A percentile compares a stretch with the other conserved stretches of the same genome.
These are phyloP conservation scores for Pseudonectria foliicola DNA, from an alignment of 2,329 filamentous ascomycete species.

Conservation along the genomic window DNA sequence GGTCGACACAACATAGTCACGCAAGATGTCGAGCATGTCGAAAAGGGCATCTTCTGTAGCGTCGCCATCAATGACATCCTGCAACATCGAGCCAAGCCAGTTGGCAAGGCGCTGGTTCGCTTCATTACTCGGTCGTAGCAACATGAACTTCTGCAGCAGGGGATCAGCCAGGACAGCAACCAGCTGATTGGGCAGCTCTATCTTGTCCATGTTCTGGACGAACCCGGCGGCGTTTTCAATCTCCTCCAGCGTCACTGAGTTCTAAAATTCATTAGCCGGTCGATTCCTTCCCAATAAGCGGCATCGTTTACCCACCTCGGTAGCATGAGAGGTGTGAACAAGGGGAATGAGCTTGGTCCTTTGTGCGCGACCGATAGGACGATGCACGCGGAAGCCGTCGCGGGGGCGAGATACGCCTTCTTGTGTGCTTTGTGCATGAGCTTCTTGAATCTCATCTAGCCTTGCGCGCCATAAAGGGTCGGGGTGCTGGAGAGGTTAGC, in stretches of 20 bases:
- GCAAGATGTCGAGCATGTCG: slow-evolving; percentile 49
- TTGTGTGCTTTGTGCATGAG: slow-evolving; percentile 41
- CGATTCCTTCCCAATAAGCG: not conserved
- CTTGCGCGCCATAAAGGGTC: slow-evolving; percentile 66
- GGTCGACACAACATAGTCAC: slow-evolving; percentile 47
- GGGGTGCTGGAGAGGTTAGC: slow-evolving; percentile 49
- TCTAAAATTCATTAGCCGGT: slow-evolving; percentile 28
- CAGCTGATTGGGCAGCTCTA: slow-evolving; percentile 76
- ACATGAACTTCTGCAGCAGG: slow-evolving; percentile 68
- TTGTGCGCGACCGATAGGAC: slow-evolving; percentile 28
- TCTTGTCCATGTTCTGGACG: slow-evolving; percentile 64
- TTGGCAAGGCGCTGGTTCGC: slow-evolving; percentile 46
- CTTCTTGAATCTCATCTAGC: slow-evolving; percentile 59
- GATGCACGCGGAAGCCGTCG: slow-evolving; percentile 56
- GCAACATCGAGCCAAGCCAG: slow-evolving; percentile 51
- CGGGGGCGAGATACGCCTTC: slow-evolving; percentile 28
- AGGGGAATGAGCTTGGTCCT: slow-evolving; percentile 48
- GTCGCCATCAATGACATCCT: slow-evolving; percentile 48
- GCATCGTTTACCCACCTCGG: slow-evolving; percentile 43
- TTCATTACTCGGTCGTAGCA: slow-evolving; percentile 52
- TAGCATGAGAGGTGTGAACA: slow-evolving; percentile 67
- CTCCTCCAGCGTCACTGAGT: slow-evolving; percentile 66
- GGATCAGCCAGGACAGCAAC: slow-evolving; percentile 70
- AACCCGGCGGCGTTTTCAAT: slow-evolving; percentile 65
- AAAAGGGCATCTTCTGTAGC: slow-evolving; percentile 40